Evolutionary conservation across 2,329 filamentous ascomycete species (phyloP).

Genomic region (Akanthomyces lecanii): DNA sequence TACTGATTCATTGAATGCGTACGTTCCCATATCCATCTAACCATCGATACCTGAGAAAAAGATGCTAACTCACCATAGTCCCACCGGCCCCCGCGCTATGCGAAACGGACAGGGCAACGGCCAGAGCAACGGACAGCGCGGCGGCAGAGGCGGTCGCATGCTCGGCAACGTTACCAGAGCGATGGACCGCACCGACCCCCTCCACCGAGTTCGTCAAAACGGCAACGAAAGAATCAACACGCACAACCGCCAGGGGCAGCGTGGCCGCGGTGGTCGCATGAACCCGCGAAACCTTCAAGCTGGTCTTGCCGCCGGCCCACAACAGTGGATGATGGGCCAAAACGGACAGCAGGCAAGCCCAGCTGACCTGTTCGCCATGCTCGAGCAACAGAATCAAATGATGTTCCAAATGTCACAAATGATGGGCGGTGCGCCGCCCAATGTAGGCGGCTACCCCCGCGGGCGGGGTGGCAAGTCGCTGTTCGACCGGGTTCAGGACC

Average conservation of each 20-base stretch:
- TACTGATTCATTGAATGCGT: slow-evolving; percentile 64
- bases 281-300: slow-evolving; percentile 51
- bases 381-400: slow-evolving; percentile 84
- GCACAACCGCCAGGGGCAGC: slow-evolving; percentile 61
- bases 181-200: slow-evolving; percentile 73
- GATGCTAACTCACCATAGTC: slow-evolving; percentile 55
- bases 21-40: slow-evolving; percentile 33
- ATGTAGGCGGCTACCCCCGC: slow-evolving; percentile 39
- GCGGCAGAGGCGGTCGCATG: slow-evolving; percentile 72
- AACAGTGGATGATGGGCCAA: slow-evolving; percentile 45
- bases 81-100: slow-evolving; percentile 94
- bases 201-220: slow-evolving; percentile 73
- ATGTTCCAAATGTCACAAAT: slow-evolving; percentile 71
- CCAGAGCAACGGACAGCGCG: slow-evolving; percentile 31
- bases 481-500: slow-evolving; percentile 67
- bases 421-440: slow-evolving; percentile 45
- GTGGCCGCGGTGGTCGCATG: slow-evolving; percentile 45
- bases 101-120: slow-evolving; percentile 64
- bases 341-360: slow-evolving; percentile 37
- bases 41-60: background rate
- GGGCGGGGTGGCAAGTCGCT: slow-evolving; percentile 54
- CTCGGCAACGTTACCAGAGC: slow-evolving; percentile 79
- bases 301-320: slow-evolving; percentile 39
- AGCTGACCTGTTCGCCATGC: slow-evolving; percentile 64
- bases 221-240: slow-evolving; percentile 78